Evolutionary conservation across 2,329 filamentous ascomycete species (phyloP), one percentile per base, ranked within the genome.

Genomic region (Calonectria leucothoes): DNA sequence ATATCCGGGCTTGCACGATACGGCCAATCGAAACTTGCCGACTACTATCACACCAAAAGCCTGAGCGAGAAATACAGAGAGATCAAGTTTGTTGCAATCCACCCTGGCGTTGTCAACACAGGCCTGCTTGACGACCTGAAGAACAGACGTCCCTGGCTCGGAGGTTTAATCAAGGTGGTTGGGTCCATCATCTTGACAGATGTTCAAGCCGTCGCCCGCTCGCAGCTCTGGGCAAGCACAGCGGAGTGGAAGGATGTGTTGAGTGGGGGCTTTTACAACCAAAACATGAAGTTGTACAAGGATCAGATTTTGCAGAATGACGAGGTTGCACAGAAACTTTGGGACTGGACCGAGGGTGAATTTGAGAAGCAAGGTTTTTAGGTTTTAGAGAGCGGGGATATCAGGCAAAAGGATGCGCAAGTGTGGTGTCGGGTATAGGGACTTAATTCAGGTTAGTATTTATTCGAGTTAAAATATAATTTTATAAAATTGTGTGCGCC

Each of bases 321-420:
- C 2, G 31, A 65, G 6, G 7, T 25, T 17, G 68, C 61, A 17
- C 15, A 29, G 3, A n/a, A 23, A 15, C 14, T 70, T 11, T 70
- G 68, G 68, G 61, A 70, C 15, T 70, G 68, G 68, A 70, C 68
- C 2, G 68, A 70, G 48, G 23, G 49, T 27, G 68, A 70, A 17
- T 48, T 70, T 15, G 35, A 48, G 7, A 33, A 39, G 31, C 55
- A 39, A 15, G 55, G 55, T 1, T 61, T 59, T 39, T 39, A 39
- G 35, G 35, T 4, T 39, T 39, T 6, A 17, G 14, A 6, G 35
- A 39, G 14, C 14, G 14, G 35, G 17, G 10, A 10, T 15, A 39
- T 10, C n/a, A n/a, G 35, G 14, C 11, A 4, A 39, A 39, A 15
- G 35, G 14, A 37, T 17, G 3, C 35, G 8, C 5, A 39, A n/a